Percentiles rank a stretch among this genome's conserved stretches.
Conservation (phyloP, 768 basidiomycete genomes). For the Hemileccinum impolitum region DNA sequence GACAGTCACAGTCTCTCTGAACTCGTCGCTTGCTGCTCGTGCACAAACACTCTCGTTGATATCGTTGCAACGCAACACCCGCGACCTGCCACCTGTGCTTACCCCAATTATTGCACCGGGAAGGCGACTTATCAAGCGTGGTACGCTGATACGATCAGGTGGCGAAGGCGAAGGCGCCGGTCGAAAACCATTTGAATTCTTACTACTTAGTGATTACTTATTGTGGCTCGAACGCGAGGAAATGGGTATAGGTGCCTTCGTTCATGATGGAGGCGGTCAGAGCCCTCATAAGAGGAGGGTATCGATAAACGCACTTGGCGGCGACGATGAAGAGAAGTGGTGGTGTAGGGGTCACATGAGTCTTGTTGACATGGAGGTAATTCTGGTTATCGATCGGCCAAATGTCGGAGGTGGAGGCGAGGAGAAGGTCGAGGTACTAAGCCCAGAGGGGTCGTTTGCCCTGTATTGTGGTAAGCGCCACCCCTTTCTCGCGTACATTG, state of each 20-base stretch:
- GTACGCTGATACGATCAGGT: conserved; percentile 48
- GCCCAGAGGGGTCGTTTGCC: conserved; percentile 75
- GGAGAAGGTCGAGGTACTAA: conserved; percentile 67
- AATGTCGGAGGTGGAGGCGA: conserved; percentile 33
- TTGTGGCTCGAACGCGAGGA: conserved; percentile 69
- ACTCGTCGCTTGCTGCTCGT: conserved; percentile 76
- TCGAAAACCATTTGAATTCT: conserved; percentile 55
- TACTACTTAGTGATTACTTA: conserved; percentile 80
- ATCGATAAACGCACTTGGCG: conserved; percentile 21
- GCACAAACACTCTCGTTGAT: conserved; percentile 72
- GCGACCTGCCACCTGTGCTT: conserved; percentile 72
- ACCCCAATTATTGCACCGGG: conserved; percentile 79
- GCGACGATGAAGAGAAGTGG: conserved; percentile 64
- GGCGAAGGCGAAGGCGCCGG: conserved; percentile 41
- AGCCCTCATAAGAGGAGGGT: conserved; percentile 15
- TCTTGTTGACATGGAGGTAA: conserved; percentile 74
- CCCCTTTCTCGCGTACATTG: neutral
- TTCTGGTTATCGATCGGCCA: conserved; percentile 42
- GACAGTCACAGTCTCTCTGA: conserved; percentile 72
- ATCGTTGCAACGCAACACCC: conserved; percentile 74
- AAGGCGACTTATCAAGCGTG: conserved; percentile 71
- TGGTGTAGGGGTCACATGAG: conserved; percentile 64
- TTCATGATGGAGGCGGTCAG: conserved; percentile 16
- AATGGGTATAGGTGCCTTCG: conserved; percentile 19
- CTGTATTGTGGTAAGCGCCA: conserved; percentile 58